Conservation (phyloP, 768 basidiomycete genomes). For the Amanita brunnescens region DNA sequence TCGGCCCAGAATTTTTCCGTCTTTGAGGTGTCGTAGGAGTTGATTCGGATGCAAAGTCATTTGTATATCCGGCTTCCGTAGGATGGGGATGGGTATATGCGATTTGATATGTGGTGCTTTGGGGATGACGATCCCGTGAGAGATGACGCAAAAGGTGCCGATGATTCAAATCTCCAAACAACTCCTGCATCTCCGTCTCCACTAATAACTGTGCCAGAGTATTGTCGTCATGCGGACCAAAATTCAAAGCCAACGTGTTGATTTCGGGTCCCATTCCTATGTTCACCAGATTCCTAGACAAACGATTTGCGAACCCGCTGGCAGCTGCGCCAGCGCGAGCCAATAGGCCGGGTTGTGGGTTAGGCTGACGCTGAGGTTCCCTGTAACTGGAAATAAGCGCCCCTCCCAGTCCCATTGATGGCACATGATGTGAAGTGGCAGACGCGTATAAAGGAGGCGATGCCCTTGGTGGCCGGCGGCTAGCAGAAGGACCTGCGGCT, state of each 20-base stretch:
- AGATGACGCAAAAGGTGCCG: conserved; percentile 6
- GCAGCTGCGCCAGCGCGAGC: conserved; percentile 9
- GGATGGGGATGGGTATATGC: conserved; percentile 58
- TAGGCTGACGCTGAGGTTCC: conserved; percentile 7
- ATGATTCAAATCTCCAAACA: conserved; percentile 2
- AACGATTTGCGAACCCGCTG: conserved; percentile 6
- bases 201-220: conserved; percentile 9
- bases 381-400: conserved; percentile 41
- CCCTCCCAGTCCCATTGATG: conserved; percentile 58
- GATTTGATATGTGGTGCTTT: conserved; percentile 38
- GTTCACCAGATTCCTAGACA: conserved; percentile 1
- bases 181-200: conserved; percentile 7
- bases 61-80: conserved; percentile 55
- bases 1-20: conserved; percentile 19
- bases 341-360: conserved; percentile 14
- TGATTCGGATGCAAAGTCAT: conserved; percentile 46
- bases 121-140: conserved; percentile 7
- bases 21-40: conserved; percentile 13
- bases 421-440: conserved; percentile 45
- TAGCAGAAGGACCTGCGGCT: conserved; percentile 9
- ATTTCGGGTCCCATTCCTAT: conserved; percentile 1
- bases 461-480: conserved; percentile 11
- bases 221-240: conserved; percentile 9
- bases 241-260: background rate
- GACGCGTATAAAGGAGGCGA: conserved; percentile 22